Base-by-base conservation (phyloP, 345 rosid species). In the Litchi chinensis region DNA sequence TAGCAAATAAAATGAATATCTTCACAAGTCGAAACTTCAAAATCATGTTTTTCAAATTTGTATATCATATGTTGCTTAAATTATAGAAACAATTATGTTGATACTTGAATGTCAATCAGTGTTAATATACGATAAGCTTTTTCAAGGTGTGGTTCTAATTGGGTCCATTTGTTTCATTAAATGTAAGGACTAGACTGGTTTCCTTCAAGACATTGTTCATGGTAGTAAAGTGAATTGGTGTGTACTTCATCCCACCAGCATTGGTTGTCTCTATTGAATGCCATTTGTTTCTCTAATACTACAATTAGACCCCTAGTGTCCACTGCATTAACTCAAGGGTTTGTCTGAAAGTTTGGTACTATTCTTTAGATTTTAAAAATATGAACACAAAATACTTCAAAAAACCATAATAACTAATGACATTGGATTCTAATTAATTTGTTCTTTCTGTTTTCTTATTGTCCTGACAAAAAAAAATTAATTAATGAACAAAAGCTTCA, bases 21-120 rank as follows among this genome's bases (percentile, higher is more conserved):
- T 77, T 74, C 40, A 39, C 54, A 76, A 28, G n/a, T 60, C n/a
- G 52, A 76, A 67, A 44, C 39, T 52, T 44, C 43, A n/a, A 69
- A 66, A n/a, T 19, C 60, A 4, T 48, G n/a, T 10, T 40, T 8
- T 37, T 21, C 60, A 46, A 48, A 32, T 18, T 44, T n/a, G 8
- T 22, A 13, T 2, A 6, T 13, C n/a, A 24, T 1, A 24, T 10
- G 21, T 9, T 66, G 26, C 4, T 57, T 22, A 11, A 69, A 57
- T 32, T 5, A 40, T 1, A 68, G 28, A 6, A 0, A 68, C 41
- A 24, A 39, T 41, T 15, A 54, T 37, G 28, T 52, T 5, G 12
- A 48, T n/a, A 28, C 72, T 50, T 16, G 21, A 4, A 66, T 13
- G 13, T 9, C 16, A 19, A 3, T 41, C 52, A 16, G 22, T 66